Percentiles rank a stretch among this genome's conserved stretches.
These are phyloP conservation scores for Ophiocordyceps sinensis DNA, from an alignment of 2,329 filamentous ascomycete species.

Conservation along the genomic window DNA sequence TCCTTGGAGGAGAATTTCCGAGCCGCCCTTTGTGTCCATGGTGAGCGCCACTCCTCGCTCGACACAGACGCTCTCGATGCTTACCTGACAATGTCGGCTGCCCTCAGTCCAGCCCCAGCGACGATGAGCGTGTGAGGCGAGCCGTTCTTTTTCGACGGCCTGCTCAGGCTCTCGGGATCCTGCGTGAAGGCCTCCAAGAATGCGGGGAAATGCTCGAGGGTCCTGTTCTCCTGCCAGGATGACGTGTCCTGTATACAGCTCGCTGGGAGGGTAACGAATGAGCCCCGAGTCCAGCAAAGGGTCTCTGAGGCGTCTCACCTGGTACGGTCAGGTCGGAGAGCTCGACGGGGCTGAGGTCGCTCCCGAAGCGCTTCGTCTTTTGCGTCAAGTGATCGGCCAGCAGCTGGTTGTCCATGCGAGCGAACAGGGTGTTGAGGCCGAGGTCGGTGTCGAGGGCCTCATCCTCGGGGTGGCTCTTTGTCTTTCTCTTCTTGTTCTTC, in stretches of 20 bases:
- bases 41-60: background rate
- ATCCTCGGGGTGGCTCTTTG: slow-evolving; percentile 35
- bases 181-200: slow-evolving; percentile 59
- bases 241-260: slow-evolving; percentile 68
- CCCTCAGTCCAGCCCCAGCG: slow-evolving; percentile 69
- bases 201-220: slow-evolving; percentile 56
- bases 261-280: slow-evolving; percentile 29
- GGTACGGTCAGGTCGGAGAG: slow-evolving; percentile 69
- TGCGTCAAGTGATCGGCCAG: slow-evolving; percentile 78
- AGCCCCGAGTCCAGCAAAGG: background rate
- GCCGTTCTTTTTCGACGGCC: slow-evolving; percentile 53
- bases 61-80: background rate
- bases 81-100: slow-evolving; percentile 68
- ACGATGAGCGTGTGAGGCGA: slow-evolving; percentile 79
- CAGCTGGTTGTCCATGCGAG: slow-evolving; percentile 68
- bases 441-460: slow-evolving; percentile 50
- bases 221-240: slow-evolving; percentile 52
- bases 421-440: slow-evolving; percentile 67
- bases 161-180: slow-evolving; percentile 43
- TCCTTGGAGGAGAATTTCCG: slow-evolving; percentile 70
- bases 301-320: slow-evolving; percentile 32
- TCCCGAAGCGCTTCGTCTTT: slow-evolving; percentile 62
- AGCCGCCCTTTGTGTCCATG: slow-evolving; percentile 37
- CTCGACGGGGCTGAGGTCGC: slow-evolving; percentile 70
- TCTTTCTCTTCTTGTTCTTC: slow-evolving; percentile 42